These are phyloP conservation scores for Ocimum tenuiflorum DNA, from an alignment of 257 asterid genomes.

Conservation along the genomic window DNA sequence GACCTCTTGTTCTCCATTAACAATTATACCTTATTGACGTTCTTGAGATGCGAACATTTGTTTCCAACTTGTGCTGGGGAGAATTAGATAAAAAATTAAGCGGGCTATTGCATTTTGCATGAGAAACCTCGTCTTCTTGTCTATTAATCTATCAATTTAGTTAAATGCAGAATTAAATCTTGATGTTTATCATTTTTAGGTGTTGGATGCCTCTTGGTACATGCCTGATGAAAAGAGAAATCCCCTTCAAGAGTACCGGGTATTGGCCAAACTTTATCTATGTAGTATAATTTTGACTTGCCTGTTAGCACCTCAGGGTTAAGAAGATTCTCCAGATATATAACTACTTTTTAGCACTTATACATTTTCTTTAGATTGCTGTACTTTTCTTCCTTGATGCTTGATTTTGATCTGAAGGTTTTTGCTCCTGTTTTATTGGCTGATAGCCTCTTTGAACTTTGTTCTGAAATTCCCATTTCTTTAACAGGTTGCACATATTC, in stretches of 20 bases:
- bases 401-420: constrained; percentile 11
- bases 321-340: neutral
- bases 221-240: constrained; percentile 99
- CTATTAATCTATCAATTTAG: neutral
- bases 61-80: neutral
- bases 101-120: neutral
- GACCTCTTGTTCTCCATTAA: neutral
- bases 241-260: constrained; percentile 98
- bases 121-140: constrained; percentile 1
- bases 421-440: neutral
- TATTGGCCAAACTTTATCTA: constrained; percentile 18
- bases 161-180: neutral
- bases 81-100: neutral
- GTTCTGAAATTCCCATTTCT: neutral
- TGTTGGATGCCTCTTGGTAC: constrained; percentile 98
- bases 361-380: constrained; percentile 7
- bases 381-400: neutral
- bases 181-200: constrained; percentile 36
- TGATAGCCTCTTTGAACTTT: neutral
- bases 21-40: neutral
- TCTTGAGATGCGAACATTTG: neutral
- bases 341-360: neutral
- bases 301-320: neutral
- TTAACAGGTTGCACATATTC: constrained; percentile 94
- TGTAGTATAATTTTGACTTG: constrained; percentile 4